Base-by-base conservation (phyloP, 495 filamentous ascomycete species). In the Entonaema liquescens region DNA sequence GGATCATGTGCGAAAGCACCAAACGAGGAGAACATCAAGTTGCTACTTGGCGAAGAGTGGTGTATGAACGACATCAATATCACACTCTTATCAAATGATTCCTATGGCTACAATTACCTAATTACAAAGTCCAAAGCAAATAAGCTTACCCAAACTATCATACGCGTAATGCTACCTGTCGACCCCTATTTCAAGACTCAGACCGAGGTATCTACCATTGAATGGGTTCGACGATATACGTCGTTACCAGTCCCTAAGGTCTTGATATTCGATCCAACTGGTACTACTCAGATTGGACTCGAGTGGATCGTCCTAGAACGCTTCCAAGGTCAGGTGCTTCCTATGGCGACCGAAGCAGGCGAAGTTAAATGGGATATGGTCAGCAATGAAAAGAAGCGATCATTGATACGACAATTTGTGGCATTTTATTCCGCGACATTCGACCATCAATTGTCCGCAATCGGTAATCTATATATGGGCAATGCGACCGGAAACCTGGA, bases 281-380 rank as follows among this genome's bases (percentile, higher is more conserved):
- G 26, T 25, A 52, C 26, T 26, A 62, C 38, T 7, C 59, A 50
- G 19, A 62, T 62, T 29, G 59, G 59, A 5, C 19, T 44, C 19
- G 59, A 62, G 12, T 62, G 59, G 59, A 36, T 62, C 8, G n/a
- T 50, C 12, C 28, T 50, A 31, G 40, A 50, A 62, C 52, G 31
- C 28, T 8, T 52, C 17, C 23, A 62, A 62, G 59, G 59, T 1
- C 19, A 23, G 4, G 9, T 44, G 9, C 59, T 52, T 19, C 59
- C 59, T 17, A 23, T 33, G 40, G 11, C 5, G 29, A 15, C 12
- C 15, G 42, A 23, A 17, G 19, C 15, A 12, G 59, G 29, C 5
- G 59, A 62, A 44, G 25, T 52, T 26, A 21, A 62, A 3, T 62
- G 59, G 59, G 31, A 1, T 12, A 33, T 52, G 29, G 33, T 62